Conservation (phyloP, 768 basidiomycete species). For the Brasilioporus rufonigricans region DNA sequence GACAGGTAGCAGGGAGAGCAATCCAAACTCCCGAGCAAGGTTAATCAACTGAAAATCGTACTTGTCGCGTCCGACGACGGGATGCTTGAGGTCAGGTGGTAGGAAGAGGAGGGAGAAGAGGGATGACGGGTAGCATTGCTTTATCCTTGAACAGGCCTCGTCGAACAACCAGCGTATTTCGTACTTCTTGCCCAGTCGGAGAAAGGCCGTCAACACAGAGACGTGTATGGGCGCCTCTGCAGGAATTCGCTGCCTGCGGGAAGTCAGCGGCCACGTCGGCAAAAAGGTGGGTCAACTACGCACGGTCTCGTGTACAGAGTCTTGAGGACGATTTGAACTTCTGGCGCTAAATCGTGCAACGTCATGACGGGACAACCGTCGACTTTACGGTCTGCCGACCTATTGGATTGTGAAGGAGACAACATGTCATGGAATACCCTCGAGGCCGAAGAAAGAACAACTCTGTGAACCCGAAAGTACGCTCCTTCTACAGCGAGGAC, state of each 20-base stretch:
- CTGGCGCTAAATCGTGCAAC: conserved; percentile 17
- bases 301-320: conserved; percentile 24
- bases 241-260: conserved; percentile 21
- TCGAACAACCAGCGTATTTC: conserved; percentile 24
- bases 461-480: conserved; percentile 21
- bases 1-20: conserved; percentile 23
- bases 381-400: conserved; percentile 11
- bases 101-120: conserved; percentile 25
- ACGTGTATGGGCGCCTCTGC: conserved; percentile 18
- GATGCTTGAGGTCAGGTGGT: conserved; percentile 19
- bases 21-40: conserved; percentile 21
- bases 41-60: conserved; percentile 27
- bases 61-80: conserved; percentile 22
- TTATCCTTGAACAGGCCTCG: conserved; percentile 20
- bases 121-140: conserved; percentile 16
- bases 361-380: conserved; percentile 26
- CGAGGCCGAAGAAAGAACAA: conserved; percentile 23
- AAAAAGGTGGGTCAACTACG: conserved; percentile 6
- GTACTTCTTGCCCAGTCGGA: conserved; percentile 24
- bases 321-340: conserved; percentile 27
- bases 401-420: conserved; percentile 7
- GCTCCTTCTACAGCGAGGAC: conserved; percentile 22
- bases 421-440: conserved; percentile 22
- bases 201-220: conserved; percentile 22
- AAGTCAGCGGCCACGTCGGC: conserved; percentile 4